Base-by-base conservation (phyloP, 2,329 filamentous ascomycete species). In the Shiraia sp. region DNA sequence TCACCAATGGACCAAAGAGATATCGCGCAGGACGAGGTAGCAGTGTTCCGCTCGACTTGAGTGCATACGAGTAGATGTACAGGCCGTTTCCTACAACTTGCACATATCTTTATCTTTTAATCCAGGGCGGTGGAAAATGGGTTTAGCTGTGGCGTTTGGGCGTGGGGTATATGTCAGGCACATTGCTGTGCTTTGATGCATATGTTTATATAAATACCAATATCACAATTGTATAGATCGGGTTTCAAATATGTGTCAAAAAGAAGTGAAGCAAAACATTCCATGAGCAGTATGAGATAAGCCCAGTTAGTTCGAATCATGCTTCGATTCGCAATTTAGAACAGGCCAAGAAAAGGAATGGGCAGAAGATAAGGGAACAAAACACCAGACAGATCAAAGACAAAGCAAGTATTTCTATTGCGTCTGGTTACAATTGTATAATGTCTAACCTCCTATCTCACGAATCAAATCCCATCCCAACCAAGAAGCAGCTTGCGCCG, bases 21-120 rank as follows among this genome's bases (percentile, higher is more conserved):
- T 99, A 97, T 70, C 79, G 92, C 49, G 93, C 93, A 25, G 93
- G 93, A 7, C 81, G 92, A 64, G 92, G 90, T 23, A 96, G 90
- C 72, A 96, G 88, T 75, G 91, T 97, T 55, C 93, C 93, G 22
- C 75, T 97, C 57, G 89, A 97, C 74, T 71, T 99, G 63, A 82
- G 76, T 53, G 75, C 79, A 10, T 77, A 86, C 45, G 69, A 73
- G 32, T 76, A 55, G 51, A 33, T 16, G 12, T 10, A 32, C 12
- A 19, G 13, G 13, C 10, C 13, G 26, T 2, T 26, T 27, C 19
- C 10, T 4, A 16, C 23, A 28, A 16, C 13, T 27, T 42, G 47
- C 46, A 17, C 29, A 44, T 45, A 49, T 42, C 39, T 39, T 43
- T 44, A 45, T 24, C 19, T 45, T 24, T 45, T 36, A 29, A 33